Evolutionary conservation across 2,329 filamentous ascomycete genomes (phyloP).

Genomic region (Parastagonospora nodorum): DNA sequence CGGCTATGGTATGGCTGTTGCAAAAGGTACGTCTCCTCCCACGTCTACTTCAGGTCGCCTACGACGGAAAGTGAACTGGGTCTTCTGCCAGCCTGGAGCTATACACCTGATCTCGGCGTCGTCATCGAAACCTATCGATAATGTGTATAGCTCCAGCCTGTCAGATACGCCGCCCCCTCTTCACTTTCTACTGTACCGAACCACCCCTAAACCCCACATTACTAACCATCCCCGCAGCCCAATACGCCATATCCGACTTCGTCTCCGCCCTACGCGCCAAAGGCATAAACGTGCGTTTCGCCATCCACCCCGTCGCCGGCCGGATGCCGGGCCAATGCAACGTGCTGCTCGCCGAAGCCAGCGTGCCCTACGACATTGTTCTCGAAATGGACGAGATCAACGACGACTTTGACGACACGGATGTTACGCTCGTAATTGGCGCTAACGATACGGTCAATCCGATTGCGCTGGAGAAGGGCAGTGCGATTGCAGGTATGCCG

Average conservation of each 20-base stretch:
- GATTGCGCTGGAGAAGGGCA: constrained; percentile 81
- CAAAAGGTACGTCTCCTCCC: constrained; percentile 57
- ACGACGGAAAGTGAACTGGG: too few relatives aligned
- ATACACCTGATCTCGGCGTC: too few relatives aligned
- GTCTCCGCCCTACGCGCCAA: constrained; percentile 73
- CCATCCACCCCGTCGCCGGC: constrained; percentile 87
- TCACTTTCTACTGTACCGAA: too few relatives aligned
- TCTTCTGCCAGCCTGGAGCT: too few relatives aligned
- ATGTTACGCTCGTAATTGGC: constrained; percentile 85
- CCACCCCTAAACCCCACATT: too few relatives aligned
- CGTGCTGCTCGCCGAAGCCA: constrained; percentile 84
- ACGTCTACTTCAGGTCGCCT: too few relatives aligned
- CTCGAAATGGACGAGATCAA: constrained; percentile 97
- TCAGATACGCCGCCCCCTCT: too few relatives aligned
- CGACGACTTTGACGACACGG: constrained; percentile 84
- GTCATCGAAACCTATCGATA: too few relatives aligned
- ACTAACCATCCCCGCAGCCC: constrained; percentile 56
- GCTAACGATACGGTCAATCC: constrained; percentile 94
- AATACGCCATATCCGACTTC: constrained; percentile 88
- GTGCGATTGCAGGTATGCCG: constrained; percentile 88
- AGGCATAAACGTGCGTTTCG: constrained; percentile 82
- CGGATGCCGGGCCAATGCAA: constrained; percentile 95
- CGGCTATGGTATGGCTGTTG: constrained; percentile 92
- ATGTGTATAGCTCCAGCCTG: too few relatives aligned
- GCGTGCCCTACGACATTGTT: constrained; percentile 88